phyloP scores from a whole-genome alignment of 73 alveolate species.

The Vitrella brassicaformis region DNA sequence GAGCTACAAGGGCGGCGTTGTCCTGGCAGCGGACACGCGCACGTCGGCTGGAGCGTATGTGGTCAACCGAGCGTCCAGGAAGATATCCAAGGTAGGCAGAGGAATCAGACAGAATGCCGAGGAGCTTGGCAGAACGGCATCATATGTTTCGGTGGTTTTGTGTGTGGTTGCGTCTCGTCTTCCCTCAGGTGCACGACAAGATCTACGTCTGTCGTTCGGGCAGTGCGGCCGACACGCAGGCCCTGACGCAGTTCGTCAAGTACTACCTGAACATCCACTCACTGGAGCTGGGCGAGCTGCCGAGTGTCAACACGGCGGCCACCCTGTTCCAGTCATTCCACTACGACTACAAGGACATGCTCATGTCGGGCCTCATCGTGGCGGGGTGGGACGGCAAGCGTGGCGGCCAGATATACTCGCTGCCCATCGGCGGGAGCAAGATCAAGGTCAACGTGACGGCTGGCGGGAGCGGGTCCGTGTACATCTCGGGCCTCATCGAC shows the following conservation, averaged over 20 bases:
- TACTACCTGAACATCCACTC: constrained; percentile 55
- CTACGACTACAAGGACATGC: constrained; percentile 64
- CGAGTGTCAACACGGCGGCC: constrained; percentile 84
- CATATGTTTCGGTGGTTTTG: not conserved
- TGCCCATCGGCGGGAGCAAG: constrained; percentile 23
- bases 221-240: constrained; percentile 82
- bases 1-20: constrained; percentile 68
- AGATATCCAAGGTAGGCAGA: constrained; percentile 8
- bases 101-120: not conserved
- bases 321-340: constrained; percentile 53
- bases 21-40: constrained; percentile 75
- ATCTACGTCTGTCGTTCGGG: constrained; percentile 59
- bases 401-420: constrained; percentile 53
- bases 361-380: constrained; percentile 71
- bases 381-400: constrained; percentile 77
- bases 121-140: too few relatives aligned
- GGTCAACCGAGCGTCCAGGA: constrained; percentile 28
- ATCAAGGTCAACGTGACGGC: constrained; percentile 33
- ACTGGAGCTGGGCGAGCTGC: constrained; percentile 55
- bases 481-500: constrained; percentile 72
- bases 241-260: constrained; percentile 56
- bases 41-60: constrained; percentile 44
- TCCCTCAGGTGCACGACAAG: constrained; percentile 6
- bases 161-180: not conserved
- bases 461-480: constrained; percentile 69